Evolutionary conservation across 495 filamentous ascomycete genomes (phyloP).

Genomic region (Aspergillus bertholletiae): DNA sequence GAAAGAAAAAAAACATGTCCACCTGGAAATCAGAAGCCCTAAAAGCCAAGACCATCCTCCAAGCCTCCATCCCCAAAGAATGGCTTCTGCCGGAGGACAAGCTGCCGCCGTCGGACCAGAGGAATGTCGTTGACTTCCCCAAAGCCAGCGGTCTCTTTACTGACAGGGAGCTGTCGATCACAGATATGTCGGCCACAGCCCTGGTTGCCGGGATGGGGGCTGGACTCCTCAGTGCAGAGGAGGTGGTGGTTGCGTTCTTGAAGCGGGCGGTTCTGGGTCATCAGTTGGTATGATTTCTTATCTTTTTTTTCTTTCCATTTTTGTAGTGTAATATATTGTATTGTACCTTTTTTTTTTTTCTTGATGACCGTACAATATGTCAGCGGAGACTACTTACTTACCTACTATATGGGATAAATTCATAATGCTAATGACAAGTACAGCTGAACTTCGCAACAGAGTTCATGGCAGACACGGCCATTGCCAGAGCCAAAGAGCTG

Average conservation of each 20-base stretch:
- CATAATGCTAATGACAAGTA: no score
- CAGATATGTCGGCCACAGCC: constrained; percentile 51
- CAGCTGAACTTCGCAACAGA: constrained; percentile 64
- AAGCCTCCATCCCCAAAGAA: constrained; percentile 36
- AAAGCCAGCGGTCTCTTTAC: constrained; percentile 46
- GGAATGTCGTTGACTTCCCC: constrained; percentile 42
- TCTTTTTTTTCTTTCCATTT: background rate
- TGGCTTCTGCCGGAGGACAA: constrained; percentile 31
- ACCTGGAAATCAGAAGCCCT: constrained; percentile 34
- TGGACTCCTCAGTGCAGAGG: constrained; percentile 48
- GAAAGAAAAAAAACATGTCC: constrained; percentile 20
- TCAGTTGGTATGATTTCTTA: constrained; percentile 39
- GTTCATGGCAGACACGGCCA: constrained; percentile 59
- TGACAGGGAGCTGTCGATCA: constrained; percentile 54
- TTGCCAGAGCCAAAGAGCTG: constrained; percentile 54
- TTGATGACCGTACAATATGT: no score
- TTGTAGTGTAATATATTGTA: no score
- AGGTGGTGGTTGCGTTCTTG: constrained; percentile 58
- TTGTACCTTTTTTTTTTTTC: no score
- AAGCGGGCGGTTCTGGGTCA: constrained; percentile 60
- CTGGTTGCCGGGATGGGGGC: constrained; percentile 47
- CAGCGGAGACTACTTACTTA: no score
- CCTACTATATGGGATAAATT: no score
- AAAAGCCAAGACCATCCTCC: constrained; percentile 31
- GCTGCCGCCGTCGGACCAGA: constrained; percentile 26